Evolutionary conservation across 1,139 yeast genomes (phyloP), one percentile per base, ranked within the genome.

Genomic region (Yamadazyma spencermartinsiae): DNA sequence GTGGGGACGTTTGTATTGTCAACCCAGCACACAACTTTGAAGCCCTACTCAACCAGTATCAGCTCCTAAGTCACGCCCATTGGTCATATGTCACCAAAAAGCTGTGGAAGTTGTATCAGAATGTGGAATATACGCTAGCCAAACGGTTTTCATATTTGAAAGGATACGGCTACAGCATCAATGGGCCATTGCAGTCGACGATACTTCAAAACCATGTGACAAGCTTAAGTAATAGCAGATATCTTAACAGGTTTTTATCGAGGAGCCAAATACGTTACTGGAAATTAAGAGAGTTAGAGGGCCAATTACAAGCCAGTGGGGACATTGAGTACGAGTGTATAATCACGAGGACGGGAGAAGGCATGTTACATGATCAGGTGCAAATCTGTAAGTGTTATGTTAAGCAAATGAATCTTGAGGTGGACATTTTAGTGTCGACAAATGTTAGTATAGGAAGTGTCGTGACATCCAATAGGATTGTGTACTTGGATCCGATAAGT

Each of bases 391-490:
- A 48, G 28, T 79, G 66, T 0, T 76, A 63, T 47, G 75, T 81
- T 45, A 42, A 55, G 36, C 73, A 74, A n/a, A 49, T 73, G 37
- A 75, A 67, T n/a, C 47, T 75, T 8, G 74, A 69, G 38, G 72
- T 76, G n/a, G 71, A 72, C 11, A 54, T 77, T 5, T 38, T 61
- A 4, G 7, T 16, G 42, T 56, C 4, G 44, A 47, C 6, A 37
- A 40, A 4, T 31, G 23, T 14, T 50, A 50, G 11, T 42, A 48
- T 8, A 52, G 85, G 84, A 2, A 67, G 66, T 34, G 61, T 63
- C 26, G 42, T 75, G 6, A 52, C 62, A 16, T 72, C 80, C 39
- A 61, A 71, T 20, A 55, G 61, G 33, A 59, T 79, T 11, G 42
- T 68, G 11, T 48, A 57, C 32, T 50, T 75, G 15, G 66, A 74